Evolutionary conservation across 2,329 filamentous ascomycete species (phyloP).

Genomic region (Phoma sp.): DNA sequence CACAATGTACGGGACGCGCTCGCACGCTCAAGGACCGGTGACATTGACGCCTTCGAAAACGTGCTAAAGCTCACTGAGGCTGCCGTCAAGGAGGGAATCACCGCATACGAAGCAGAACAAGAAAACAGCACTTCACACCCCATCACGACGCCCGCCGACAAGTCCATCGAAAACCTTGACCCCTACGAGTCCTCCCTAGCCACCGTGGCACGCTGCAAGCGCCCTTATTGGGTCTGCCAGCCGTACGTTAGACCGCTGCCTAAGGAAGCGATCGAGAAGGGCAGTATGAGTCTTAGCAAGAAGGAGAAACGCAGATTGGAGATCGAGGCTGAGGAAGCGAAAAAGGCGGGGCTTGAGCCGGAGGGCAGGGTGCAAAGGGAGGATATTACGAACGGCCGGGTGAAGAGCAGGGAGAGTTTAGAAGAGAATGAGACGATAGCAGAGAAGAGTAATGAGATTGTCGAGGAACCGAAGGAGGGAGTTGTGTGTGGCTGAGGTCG

Average conservation of each 20-base stretch:
- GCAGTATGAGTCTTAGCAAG: conserved; percentile 76
- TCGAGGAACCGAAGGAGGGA: conserved; percentile 55
- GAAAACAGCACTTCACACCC: conserved; percentile 1
- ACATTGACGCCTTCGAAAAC: conserved; percentile 78
- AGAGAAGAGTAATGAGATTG: conserved; percentile 25
- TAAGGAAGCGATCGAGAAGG: conserved; percentile 84
- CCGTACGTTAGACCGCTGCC: conserved; percentile 86
- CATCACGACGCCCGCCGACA: not conserved
- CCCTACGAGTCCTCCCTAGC: conserved; percentile 67
- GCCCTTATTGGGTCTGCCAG: conserved; percentile 91
- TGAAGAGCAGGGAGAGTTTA: conserved; percentile 20
- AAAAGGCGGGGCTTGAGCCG: conserved; percentile 40
- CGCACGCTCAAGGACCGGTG: conserved; percentile 70
- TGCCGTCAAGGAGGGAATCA: conserved; percentile 74
- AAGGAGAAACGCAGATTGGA: conserved; percentile 60
- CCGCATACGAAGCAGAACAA: conserved; percentile 65
- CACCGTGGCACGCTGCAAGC: conserved; percentile 73
- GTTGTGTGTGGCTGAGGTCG: conserved; percentile 52
- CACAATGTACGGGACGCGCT: conserved; percentile 87
- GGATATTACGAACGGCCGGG: conserved; percentile 24
- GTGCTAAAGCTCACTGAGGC: conserved; percentile 78
- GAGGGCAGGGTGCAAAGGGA: conserved; percentile 65
- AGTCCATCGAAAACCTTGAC: conserved; percentile 23
- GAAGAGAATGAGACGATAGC: conserved; percentile 14
- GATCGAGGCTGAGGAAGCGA: conserved; percentile 50